phyloP scores from a whole-genome alignment of 2,329 filamentous ascomycete genomes.

The Fusarium sp. region DNA sequence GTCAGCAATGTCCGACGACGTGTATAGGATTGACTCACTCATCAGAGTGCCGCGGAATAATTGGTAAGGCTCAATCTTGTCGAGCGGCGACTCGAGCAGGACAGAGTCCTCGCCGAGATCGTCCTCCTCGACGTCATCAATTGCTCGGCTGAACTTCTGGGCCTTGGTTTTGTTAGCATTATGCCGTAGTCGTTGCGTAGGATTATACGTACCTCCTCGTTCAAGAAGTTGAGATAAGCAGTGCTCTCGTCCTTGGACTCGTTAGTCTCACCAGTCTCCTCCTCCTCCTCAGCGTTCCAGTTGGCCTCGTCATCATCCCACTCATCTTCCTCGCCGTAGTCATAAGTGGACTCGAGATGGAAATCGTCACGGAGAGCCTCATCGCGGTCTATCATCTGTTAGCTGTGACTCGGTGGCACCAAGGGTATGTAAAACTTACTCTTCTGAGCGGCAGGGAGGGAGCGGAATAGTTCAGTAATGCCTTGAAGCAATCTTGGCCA shows the following conservation, averaged over 20 bases:
- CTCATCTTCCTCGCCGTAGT: constrained; percentile 80
- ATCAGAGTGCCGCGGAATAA: constrained; percentile 86
- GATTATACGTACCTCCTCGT: constrained; percentile 76
- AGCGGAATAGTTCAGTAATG: constrained; percentile 91
- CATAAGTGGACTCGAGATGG: constrained; percentile 72
- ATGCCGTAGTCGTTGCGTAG: neutral
- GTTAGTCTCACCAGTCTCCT: constrained; percentile 70
- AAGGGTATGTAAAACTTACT: constrained; percentile 64
- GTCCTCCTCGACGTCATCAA: constrained; percentile 79
- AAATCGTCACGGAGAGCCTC: constrained; percentile 92
- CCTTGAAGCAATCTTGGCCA: constrained; percentile 93
- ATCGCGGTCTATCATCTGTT: constrained; percentile 76
- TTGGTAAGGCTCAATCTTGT: constrained; percentile 94
- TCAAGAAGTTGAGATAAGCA: constrained; percentile 95
- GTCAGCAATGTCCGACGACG: constrained; percentile 40
- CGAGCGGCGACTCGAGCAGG: constrained; percentile 90
- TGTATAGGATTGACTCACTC: constrained; percentile 68
- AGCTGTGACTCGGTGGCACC: constrained; percentile 21
- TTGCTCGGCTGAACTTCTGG: constrained; percentile 81
- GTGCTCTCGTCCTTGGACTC: constrained; percentile 91
- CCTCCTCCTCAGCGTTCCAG: constrained; percentile 81
- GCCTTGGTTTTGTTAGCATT: constrained; percentile 66
- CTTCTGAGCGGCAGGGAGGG: constrained; percentile 86
- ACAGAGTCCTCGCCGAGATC: constrained; percentile 94
- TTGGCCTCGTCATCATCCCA: constrained; percentile 85